Base-by-base conservation (phyloP, 2,329 filamentous ascomycete genomes). In the Monilinia polystroma region DNA sequence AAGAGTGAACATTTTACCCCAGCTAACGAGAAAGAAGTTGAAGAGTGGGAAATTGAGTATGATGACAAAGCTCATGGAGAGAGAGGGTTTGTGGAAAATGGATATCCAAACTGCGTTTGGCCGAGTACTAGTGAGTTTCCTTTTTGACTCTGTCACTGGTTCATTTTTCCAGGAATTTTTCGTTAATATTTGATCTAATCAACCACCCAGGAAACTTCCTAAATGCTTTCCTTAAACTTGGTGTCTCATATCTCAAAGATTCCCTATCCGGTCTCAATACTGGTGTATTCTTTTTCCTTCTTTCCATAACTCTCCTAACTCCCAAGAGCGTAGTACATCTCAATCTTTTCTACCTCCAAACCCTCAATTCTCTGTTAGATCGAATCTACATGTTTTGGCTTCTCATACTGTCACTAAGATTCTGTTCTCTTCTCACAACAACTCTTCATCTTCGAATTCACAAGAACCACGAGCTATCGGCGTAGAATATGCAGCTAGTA, bases 221-320 rank as follows among this genome's bases (percentile, higher is more conserved):
- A 11, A 68, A 73, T 2, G 79, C 78, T 3, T 68, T 80, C 29
- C 72, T 75, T 41, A 73, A 79, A 67, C 74, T 80, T 18, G 78
- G 78, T 18, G 72, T 80, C 58, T 75, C 75, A 7, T 66, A 75
- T 11, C 71, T 77, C 12, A 71, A 73, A 43, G 78, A 81, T 38
- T 73, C 75, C 4, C 26, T 64, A 14, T 23, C 35, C 4, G 55
- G 64, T 1, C 23, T 66, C 14, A 60, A 59, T 26, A 16, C 47
- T 7, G 57, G 45, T 45, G 47, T 51, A 2, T 66, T 62, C 47
- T 60, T 66, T 32, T 35, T 54, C 55, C 26, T 51, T 1, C 38
- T 47, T 1, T 66, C 64, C 3, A 23, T 66, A 14, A 66, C 45
- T 11, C 45, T 11, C 45, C 49, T 2, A 23, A 35, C 3, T 32